Evolutionary conservation across 2,329 filamentous ascomycete species (phyloP).

Genomic region (Monosporascus sp.): DNA sequence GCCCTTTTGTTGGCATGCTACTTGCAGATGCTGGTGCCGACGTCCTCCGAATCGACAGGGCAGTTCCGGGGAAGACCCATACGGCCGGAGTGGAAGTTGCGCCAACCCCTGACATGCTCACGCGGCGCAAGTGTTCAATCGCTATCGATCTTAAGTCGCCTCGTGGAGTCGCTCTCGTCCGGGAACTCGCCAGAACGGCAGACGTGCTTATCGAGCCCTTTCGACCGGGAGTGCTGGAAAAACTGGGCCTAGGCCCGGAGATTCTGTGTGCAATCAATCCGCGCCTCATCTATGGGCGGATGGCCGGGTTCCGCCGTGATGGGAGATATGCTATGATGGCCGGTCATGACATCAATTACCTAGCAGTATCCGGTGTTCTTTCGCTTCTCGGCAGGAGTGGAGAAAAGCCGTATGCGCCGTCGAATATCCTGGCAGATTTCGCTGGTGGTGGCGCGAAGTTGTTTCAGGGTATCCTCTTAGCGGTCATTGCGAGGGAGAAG

Average conservation of each 20-base stretch:
- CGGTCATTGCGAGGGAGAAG: constrained; percentile 59
- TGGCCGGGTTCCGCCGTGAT: constrained; percentile 86
- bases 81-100: constrained; percentile 26
- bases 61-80: constrained; percentile 38
- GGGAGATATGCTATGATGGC: constrained; percentile 84
- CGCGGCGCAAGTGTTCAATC: constrained; percentile 75
- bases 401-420: constrained; percentile 70
- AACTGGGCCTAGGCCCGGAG: constrained; percentile 69
- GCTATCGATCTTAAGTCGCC: constrained; percentile 70
- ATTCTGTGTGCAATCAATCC: constrained; percentile 64
- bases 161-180: constrained; percentile 59
- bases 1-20: constrained; percentile 82
- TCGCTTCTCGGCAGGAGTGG: constrained; percentile 65
- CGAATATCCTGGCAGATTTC: constrained; percentile 85
- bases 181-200: constrained; percentile 52
- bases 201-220: constrained; percentile 93
- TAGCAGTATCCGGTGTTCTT: constrained; percentile 78
- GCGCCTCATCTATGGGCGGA: constrained; percentile 71
- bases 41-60: constrained; percentile 79
- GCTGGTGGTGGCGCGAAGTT: constrained; percentile 81
- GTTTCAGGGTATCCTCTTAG: constrained; percentile 76
- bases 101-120: constrained; percentile 63
- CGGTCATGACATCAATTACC: constrained; percentile 94
- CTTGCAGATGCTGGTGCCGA: constrained; percentile 85
- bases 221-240: constrained; percentile 85